Conservation (phyloP, 2,329 filamentous ascomycete species). For the Alternaria gansuensis region DNA sequence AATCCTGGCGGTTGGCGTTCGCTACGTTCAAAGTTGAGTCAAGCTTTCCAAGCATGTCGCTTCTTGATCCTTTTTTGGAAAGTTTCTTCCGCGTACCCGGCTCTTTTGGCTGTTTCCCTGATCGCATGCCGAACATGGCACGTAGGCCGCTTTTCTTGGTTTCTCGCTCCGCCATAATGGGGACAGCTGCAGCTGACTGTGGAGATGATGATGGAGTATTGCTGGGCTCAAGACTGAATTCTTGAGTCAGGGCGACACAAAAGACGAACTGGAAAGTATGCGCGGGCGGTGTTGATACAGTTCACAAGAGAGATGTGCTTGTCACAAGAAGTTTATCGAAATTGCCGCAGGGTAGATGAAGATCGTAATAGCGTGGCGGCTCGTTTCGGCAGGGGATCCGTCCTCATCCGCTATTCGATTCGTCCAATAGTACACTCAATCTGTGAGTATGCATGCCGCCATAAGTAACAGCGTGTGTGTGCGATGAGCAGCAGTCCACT, state of each 20-base stretch:
- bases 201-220: not conserved
- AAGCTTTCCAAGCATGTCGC: conserved; percentile 24
- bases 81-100: conserved; percentile 33
- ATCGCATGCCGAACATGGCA: conserved; percentile 35
- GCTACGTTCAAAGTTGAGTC: conserved; percentile 17
- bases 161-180: conserved; percentile 30
- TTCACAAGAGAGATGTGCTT: conserved; percentile 9
- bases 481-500: conserved; percentile 3
- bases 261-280: not conserved
- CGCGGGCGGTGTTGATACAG: conserved; percentile 4
- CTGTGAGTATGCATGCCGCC: conserved; percentile 19
- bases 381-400: conserved; percentile 26
- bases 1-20: conserved; percentile 34
- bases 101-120: conserved; percentile 27
- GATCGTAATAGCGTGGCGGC: conserved; percentile 29
- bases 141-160: conserved; percentile 35
- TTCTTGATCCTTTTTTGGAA: conserved; percentile 35
- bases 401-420: conserved; percentile 20
- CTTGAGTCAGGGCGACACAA: not conserved
- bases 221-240: not conserved
- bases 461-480: conserved; percentile 8
- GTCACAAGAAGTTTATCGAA: conserved; percentile 15
- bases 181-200: not conserved
- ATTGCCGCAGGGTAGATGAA: conserved; percentile 18
- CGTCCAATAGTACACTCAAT: not conserved